Percentiles rank a stretch among this genome's conserved stretches.
phyloP scores from a whole-genome alignment of 177 flowering plant genomes.

The Telopea speciosissima region DNA sequence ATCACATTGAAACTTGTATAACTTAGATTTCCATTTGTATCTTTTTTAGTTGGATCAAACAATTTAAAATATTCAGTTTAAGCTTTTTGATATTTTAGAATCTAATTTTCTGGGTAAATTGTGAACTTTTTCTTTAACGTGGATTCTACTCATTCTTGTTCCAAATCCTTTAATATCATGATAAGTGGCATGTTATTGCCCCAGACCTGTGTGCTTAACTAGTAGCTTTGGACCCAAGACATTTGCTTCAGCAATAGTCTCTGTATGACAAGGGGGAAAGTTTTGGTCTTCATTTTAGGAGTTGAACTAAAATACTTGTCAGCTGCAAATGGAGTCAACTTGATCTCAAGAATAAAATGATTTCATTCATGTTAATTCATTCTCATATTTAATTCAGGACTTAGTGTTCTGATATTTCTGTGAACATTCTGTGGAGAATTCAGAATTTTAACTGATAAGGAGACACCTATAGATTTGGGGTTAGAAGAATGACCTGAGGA shows the following conservation, averaged over 20 bases:
- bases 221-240: no score
- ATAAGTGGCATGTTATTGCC: no score
- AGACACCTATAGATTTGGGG: no score
- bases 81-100: no score
- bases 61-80: no score
- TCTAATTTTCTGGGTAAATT: no score
- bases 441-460: no score
- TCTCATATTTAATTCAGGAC: background rate
- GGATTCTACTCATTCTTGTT: no score
- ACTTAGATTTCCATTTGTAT: background rate
- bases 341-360: background rate
- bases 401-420: background rate
- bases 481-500: no score
- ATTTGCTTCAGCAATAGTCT: background rate
- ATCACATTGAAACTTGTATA: background rate
- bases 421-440: background rate
- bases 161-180: background rate
- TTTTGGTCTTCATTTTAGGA: background rate
- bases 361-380: background rate
- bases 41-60: no score
- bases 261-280: background rate
- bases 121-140: background rate
- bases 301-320: background rate
- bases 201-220: no score
- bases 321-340: background rate